Base-by-base conservation (phyloP, 2,329 filamentous ascomycete genomes). In the Cladobotryum protrusum region DNA sequence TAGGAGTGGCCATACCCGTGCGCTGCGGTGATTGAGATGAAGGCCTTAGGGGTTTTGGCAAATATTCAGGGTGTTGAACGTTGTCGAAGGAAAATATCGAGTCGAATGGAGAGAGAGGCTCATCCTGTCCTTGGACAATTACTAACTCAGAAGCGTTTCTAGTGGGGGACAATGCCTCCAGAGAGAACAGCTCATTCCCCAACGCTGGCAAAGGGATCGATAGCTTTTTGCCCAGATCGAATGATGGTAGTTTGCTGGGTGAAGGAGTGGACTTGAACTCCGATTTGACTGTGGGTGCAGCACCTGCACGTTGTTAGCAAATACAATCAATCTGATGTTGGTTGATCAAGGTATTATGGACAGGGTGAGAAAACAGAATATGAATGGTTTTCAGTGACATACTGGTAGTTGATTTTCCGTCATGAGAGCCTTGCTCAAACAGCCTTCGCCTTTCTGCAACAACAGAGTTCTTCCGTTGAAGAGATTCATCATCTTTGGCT, bases 371-470 rank as follows among this genome's bases (percentile, higher is more conserved):
- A 24, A 24, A 7, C 4, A 24, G 20, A 24, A 24, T 24, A 6
- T 5, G 24, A 9, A 29, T 29, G 24, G 3, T 15, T 29, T 18
- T 3, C 14, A 24, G 17, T 12, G 32, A 45, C 43, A 11, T 34
- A 45, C 43, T 15, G 43, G 8, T 19, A n/a, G n/a, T 13, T 8
- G 17, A 17, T 9, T 34, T 20, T 37, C 15, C 32, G 14, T 18
- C 15, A 7, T 20, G 18, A 4, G 9, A 18, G 13, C 14, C 33
- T 11, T 17, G 14, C 18, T 63, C 60, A 40, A 63, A 62, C 9
- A 62, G 34, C 18, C 43, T 58, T 39, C 55, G 52, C 40, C 53
- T 55, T 43, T 62, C 59, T 13, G 59, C 59, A n/a, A 63, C 59
- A 12, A 56, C 44, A 8, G 56, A 61, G 4, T 35, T 40, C 2